Evolutionary conservation across 2,329 filamentous ascomycete genomes (phyloP).

Genomic region (Gaeumannomyces tritici): DNA sequence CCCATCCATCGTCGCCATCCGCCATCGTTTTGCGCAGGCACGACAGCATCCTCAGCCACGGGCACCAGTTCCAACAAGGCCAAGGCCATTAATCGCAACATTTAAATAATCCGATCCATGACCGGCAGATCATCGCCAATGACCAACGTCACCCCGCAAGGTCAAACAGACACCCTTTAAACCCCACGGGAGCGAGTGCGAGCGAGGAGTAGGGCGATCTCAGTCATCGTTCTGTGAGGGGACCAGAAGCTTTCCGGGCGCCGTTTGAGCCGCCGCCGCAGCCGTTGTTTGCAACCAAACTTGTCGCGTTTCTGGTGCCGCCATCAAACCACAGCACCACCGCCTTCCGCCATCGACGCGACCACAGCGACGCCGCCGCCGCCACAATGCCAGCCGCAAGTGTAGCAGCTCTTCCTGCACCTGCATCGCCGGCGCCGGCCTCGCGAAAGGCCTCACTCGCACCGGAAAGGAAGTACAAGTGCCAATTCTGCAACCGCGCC

Average conservation of each 20-base stretch:
- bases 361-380: constrained; percentile 16
- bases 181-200: constrained; percentile 57
- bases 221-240: constrained; percentile 47
- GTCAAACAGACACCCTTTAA: constrained; percentile 61
- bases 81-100: constrained; percentile 17
- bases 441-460: constrained; percentile 67
- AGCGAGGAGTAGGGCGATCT: constrained; percentile 49
- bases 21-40: not conserved
- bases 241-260: constrained; percentile 19
- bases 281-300: constrained; percentile 20
- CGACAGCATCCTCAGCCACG: not conserved
- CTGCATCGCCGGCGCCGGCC: constrained; percentile 58
- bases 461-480: constrained; percentile 98
- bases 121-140: constrained; percentile 43
- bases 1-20: not conserved
- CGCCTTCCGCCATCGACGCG: constrained; percentile 3
- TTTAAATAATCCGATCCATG: constrained; percentile 31
- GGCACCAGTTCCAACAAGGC: constrained; percentile 12
- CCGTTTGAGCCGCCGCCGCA: constrained; percentile 13
- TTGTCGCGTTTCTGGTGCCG: constrained; percentile 8
- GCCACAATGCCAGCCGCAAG: constrained; percentile 60
- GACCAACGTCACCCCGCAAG: constrained; percentile 36
- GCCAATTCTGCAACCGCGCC: constrained; percentile 94
- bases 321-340: not conserved
- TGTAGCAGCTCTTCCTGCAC: constrained; percentile 54